These are phyloP conservation scores for Davidsoniella virescens DNA, from an alignment of 2,329 filamentous ascomycete genomes.

Conservation along the genomic window DNA sequence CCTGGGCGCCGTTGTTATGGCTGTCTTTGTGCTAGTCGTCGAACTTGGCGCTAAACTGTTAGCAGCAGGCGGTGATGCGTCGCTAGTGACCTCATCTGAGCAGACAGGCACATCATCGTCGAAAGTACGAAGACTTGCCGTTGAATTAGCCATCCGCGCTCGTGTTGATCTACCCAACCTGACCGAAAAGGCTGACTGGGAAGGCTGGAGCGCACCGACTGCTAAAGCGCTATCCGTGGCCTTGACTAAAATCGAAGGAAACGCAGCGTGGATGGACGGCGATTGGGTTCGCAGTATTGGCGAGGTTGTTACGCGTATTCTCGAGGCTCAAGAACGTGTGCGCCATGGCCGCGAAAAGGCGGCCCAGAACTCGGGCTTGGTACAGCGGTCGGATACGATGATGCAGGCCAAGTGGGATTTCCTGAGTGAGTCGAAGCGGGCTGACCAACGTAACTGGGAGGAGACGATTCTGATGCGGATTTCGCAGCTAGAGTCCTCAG, in stretches of 20 bases:
- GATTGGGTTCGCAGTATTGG: conserved; percentile 49
- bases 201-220: conserved; percentile 35
- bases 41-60: conserved; percentile 24
- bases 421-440: conserved; percentile 44
- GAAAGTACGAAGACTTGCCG: conserved; percentile 26
- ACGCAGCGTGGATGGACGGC: conserved; percentile 35
- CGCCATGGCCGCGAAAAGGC: conserved; percentile 22
- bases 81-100: conserved; percentile 26
- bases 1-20: conserved; percentile 38
- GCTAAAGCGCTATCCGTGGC: conserved; percentile 35
- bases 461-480: conserved; percentile 26
- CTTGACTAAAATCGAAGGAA: conserved; percentile 19
- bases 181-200: conserved; percentile 34
- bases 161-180: conserved; percentile 26
- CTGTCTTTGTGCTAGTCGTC: conserved; percentile 38
- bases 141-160: conserved; percentile 26
- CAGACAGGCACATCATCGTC: conserved; percentile 10
- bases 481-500: conserved; percentile 23
- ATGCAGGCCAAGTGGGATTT: conserved; percentile 61
- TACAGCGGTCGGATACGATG: conserved; percentile 48
- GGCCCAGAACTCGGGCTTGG: conserved; percentile 20
- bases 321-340: conserved; percentile 16
- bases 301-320: conserved; percentile 28
- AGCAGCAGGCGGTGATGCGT: conserved; percentile 21
- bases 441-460: conserved; percentile 51